These are phyloP conservation scores for Solanum tarijense DNA, from an alignment of 257 asterid species.

Conservation along the genomic window DNA sequence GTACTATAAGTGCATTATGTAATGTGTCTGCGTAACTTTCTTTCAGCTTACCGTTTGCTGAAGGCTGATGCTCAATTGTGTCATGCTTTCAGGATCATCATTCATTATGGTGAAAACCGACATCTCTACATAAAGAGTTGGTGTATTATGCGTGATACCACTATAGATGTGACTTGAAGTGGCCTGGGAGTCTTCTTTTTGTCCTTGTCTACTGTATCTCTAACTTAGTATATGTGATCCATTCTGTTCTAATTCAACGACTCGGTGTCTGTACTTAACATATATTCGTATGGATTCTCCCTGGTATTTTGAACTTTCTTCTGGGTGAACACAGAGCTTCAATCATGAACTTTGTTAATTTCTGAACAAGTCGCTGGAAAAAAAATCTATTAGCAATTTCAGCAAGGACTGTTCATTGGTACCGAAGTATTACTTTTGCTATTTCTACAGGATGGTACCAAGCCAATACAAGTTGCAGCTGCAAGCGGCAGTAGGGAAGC, in stretches of 20 bases:
- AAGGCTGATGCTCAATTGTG: not conserved
- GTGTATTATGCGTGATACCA: not conserved
- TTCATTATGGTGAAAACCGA: not conserved
- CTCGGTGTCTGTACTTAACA: not conserved
- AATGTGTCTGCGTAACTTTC: not conserved
- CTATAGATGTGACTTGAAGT: not conserved
- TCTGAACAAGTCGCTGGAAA: not conserved
- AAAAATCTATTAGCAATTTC: not conserved
- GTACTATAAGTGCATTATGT: not conserved
- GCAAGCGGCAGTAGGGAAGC: constrained; percentile 50
- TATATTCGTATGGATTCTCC: not conserved
- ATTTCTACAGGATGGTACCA: constrained; percentile 60
- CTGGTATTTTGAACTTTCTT: not conserved
- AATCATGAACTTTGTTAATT: not conserved
- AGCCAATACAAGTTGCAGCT: constrained; percentile 83
- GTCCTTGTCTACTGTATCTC: constrained; percentile 1
- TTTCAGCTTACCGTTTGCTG: not conserved
- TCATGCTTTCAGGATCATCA: not conserved
- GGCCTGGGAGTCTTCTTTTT: not conserved
- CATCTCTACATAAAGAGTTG: not conserved
- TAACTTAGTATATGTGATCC: not conserved
- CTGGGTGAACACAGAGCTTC: not conserved
- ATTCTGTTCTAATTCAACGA: not conserved
- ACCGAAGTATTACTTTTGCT: not conserved
- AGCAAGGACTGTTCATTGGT: not conserved